Percentiles rank a stretch among this genome's conserved stretches.
phyloP scores from a whole-genome alignment of 495 filamentous ascomycete genomes.

The Aspergillus haitiensis region DNA sequence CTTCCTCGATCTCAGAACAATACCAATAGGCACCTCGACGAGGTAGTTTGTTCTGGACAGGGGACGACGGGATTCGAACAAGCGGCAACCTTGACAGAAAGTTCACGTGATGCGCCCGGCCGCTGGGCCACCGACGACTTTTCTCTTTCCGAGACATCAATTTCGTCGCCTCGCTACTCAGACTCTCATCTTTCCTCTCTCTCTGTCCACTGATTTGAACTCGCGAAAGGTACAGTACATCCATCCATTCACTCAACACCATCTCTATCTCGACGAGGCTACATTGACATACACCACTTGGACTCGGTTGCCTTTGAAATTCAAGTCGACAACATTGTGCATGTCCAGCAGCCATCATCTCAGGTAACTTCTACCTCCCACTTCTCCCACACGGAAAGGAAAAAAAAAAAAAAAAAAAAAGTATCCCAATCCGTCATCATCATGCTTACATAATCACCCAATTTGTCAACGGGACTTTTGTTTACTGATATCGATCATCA shows the following conservation, averaged over 20 bases:
- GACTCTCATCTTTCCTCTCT: slow-evolving; percentile 14
- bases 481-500: too few relatives aligned
- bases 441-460: neutral
- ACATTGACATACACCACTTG: neutral
- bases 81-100: neutral
- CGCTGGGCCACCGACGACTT: slow-evolving; percentile 31
- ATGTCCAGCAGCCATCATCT: neutral
- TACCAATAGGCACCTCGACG: too few relatives aligned
- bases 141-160: slow-evolving; percentile 18
- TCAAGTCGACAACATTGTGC: neutral
- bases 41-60: too few relatives aligned
- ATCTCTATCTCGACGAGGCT: neutral
- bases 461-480: neutral
- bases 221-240: neutral
- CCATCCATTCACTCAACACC: neutral
- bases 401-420: neutral
- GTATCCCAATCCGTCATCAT: neutral
- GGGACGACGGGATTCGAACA: slow-evolving; percentile 25
- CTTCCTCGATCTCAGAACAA: too few relatives aligned
- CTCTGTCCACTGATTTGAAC: neutral
- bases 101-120: slow-evolving; percentile 27
- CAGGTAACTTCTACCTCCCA: neutral
- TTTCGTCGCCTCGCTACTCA: slow-evolving; percentile 17
- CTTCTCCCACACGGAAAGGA: neutral
- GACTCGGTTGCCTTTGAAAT: too few relatives aligned